These are phyloP conservation scores for Dianthus caryophyllus DNA, from an alignment of 148 eudicot species.

Conservation along the genomic window DNA sequence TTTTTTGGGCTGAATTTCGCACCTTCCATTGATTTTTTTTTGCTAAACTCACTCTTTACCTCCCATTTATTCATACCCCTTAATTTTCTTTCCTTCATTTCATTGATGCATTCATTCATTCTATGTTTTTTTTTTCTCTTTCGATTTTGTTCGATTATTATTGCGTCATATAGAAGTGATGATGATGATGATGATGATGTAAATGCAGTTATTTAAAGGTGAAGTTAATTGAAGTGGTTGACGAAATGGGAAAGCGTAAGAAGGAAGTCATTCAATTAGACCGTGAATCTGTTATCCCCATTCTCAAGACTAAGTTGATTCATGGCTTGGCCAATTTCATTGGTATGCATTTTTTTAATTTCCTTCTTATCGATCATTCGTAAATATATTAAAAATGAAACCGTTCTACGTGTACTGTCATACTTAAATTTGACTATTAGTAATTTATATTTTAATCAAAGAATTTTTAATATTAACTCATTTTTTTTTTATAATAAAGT, in stretches of 20 bases:
- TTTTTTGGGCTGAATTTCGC: too few relatives aligned
- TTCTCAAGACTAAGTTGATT: slow-evolving; percentile 56
- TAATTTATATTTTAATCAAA: too few relatives aligned
- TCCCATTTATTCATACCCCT: slow-evolving; percentile 5
- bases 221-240: neutral
- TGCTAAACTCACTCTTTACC: slow-evolving; percentile 18
- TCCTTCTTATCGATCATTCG: too few relatives aligned
- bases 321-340: slow-evolving; percentile 55
- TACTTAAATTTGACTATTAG: too few relatives aligned
- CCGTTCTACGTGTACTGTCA: too few relatives aligned
- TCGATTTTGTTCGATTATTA: neutral
- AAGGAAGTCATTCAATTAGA: slow-evolving; percentile 62
- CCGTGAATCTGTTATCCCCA: slow-evolving; percentile 72
- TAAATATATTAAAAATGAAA: too few relatives aligned
- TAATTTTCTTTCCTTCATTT: neutral
- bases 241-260: slow-evolving; percentile 33
- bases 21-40: neutral
- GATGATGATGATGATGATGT: neutral
- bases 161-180: too few relatives aligned
- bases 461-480: too few relatives aligned
- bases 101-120: slow-evolving; percentile 12
- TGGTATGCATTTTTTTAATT: slow-evolving; percentile 29
- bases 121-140: neutral
- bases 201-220: neutral
- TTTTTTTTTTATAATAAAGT: too few relatives aligned